Evolutionary conservation across 805 yeast species (phyloP), one percentile per base, ranked within the genome.

Genomic region (Metschnikowia koreensis): DNA sequence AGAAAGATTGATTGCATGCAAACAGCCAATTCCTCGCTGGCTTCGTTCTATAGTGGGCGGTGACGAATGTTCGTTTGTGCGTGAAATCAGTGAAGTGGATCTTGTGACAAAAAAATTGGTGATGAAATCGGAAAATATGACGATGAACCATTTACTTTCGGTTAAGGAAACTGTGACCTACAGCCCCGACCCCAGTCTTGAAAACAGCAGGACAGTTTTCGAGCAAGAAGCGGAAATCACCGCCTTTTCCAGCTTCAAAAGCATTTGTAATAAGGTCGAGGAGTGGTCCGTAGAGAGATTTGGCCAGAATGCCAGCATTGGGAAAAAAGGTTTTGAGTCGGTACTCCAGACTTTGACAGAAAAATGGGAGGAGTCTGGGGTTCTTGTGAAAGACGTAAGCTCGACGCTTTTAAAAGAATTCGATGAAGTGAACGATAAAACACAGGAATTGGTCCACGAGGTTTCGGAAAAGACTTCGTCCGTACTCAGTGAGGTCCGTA

Each of bases 221-320:
- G 68, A 72, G 36, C 99, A 93, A 68, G 82, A 80, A 56, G 99
- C 99, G 0, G 90, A 87, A 57, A 89, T 93, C 60, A 85, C 91
- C 1, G 97, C 98, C 0, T 87, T 84, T 67, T 89, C 90, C 8
- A 74, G 86, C 2, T 79, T 90, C 69, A 70, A 76, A 49, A 78
- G 81, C 52, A 69, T 94, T 6, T 87, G 96, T 66, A 87, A 83
- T 64, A 85, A 87, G 67, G 75, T 93, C 55, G 99, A 93, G 68
- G 96, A 90, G 46, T 93, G 97, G 96, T 82, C 92, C 0, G 86
- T 89, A 6, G 89, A 88, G 63, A 76, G 97, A 66, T 94, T 93
- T 68, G 82, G 84, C 42, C 94, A 89, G 66, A 93, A 93, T 67
- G 97, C 98, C 13, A 70, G 70, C 49, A 81, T 81, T 60, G 99